Conservation (phyloP, 805 yeast genomes). For the Candida chauliodis region DNA sequence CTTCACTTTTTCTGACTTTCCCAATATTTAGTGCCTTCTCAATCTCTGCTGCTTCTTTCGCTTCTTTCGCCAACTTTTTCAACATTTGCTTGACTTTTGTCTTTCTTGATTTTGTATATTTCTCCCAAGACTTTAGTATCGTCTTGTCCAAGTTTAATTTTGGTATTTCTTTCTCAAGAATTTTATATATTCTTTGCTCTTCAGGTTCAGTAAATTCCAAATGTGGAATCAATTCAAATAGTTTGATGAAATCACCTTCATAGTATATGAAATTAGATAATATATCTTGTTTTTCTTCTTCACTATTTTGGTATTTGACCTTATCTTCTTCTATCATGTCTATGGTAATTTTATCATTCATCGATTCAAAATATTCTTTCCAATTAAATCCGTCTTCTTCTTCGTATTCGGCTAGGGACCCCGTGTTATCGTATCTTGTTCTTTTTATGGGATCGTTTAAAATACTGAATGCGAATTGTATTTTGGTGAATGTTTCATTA, state of each 20-base stretch:
- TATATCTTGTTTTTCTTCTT: conserved; percentile 63
- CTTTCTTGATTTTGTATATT: conserved; percentile 48
- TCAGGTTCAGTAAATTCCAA: conserved; percentile 57
- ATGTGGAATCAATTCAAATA: conserved; percentile 79
- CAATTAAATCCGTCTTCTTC: conserved; percentile 45
- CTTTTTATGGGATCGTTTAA: conserved; percentile 57
- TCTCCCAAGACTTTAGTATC: conserved; percentile 42
- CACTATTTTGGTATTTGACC: conserved; percentile 55
- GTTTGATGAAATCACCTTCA: conserved; percentile 64
- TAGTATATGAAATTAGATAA: conserved; percentile 51
- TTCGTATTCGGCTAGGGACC: conserved; percentile 47
- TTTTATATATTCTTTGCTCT: conserved; percentile 55
- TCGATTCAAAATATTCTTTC: conserved; percentile 51
- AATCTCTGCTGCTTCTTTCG: conserved; percentile 56
- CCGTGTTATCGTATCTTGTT: conserved; percentile 65
- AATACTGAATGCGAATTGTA: conserved; percentile 73
- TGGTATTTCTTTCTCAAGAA: conserved; percentile 43
- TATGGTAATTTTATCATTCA: conserved; percentile 51
- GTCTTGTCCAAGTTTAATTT: conserved; percentile 25
- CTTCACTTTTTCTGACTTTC: conserved; percentile 31
- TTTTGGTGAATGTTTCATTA: conserved; percentile 48
- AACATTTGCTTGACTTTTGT: conserved; percentile 45
- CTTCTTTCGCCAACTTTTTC: conserved; percentile 57
- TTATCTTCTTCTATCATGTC: conserved; percentile 71
- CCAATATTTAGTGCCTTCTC: conserved; percentile 31